Evolutionary conservation across 106 monocot genomes (phyloP).

Genomic region (Acanthochlamys bracteata): DNA sequence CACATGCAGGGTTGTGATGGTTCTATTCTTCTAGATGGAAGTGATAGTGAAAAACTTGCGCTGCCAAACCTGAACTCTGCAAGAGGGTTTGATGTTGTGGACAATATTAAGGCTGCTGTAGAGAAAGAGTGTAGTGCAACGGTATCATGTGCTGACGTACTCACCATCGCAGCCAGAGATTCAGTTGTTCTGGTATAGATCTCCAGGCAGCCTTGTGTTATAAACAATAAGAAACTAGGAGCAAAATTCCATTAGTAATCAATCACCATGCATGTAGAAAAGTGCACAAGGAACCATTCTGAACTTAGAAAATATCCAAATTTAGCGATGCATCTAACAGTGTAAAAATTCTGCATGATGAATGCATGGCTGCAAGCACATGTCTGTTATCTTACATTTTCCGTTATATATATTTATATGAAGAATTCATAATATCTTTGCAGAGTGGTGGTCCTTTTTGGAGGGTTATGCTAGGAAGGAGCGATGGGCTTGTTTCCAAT

Average conservation of each 20-base stretch:
- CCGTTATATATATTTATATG: neutral
- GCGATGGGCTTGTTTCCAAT: slow-evolving; percentile 49
- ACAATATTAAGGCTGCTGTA: slow-evolving; percentile 44
- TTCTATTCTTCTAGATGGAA: slow-evolving; percentile 55
- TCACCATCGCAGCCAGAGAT: slow-evolving; percentile 57
- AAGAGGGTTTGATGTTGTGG: slow-evolving; percentile 58
- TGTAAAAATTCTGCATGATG: too few species aligned
- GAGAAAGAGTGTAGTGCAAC: slow-evolving; percentile 48
- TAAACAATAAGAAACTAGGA: neutral
- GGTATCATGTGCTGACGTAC: slow-evolving; percentile 65
- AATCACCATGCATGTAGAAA: too few species aligned
- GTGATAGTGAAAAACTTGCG: slow-evolving; percentile 48
- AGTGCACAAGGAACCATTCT: too few species aligned
- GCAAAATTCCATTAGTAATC: too few species aligned
- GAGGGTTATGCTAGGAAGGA: slow-evolving; percentile 53
- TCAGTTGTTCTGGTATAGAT: slow-evolving; percentile 35
- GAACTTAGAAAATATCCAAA: too few species aligned
- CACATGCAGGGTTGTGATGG: slow-evolving; percentile 54
- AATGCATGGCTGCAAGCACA: too few species aligned
- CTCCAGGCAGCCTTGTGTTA: neutral
- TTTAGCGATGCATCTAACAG: too few species aligned
- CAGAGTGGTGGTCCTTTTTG: slow-evolving; percentile 59
- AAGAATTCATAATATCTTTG: neutral
- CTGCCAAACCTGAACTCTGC: slow-evolving; percentile 39
- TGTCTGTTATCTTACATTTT: too few species aligned